Conservation (phyloP, 352 stramenopile species). For the Pythium monospermum region DNA sequence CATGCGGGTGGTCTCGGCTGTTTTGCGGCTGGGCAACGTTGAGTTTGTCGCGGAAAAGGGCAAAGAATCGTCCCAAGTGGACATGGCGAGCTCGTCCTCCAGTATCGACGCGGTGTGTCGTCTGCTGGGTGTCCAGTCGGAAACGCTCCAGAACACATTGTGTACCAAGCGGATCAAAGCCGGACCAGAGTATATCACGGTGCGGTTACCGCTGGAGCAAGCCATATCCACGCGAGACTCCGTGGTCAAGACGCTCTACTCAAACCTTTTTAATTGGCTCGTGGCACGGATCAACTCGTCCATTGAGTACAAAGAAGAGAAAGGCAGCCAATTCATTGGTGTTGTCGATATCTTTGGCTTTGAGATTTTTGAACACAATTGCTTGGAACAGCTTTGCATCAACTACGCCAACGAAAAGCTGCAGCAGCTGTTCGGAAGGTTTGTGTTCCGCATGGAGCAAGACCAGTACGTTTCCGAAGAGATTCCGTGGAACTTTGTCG, state of each 20-base stretch:
- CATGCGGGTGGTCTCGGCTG: conserved; percentile 75
- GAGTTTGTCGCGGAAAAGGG: conserved; percentile 64
- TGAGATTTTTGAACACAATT: conserved; percentile 90
- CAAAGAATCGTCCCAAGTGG: conserved; percentile 58
- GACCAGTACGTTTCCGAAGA: conserved; percentile 78
- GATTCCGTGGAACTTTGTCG: conserved; percentile 87
- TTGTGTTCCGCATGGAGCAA: conserved; percentile 86
- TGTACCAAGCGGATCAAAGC: conserved; percentile 80
- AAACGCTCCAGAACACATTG: conserved; percentile 53
- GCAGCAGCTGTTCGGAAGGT: conserved; percentile 76
- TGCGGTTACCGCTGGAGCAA: conserved; percentile 54
- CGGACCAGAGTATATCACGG: conserved; percentile 73
- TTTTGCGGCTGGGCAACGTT: conserved; percentile 88
- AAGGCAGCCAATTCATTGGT: conserved; percentile 77
- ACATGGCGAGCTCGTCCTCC: conserved; percentile 38
- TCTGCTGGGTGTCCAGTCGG: conserved; percentile 59
- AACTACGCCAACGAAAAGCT: conserved; percentile 89
- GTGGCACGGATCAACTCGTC: conserved; percentile 91
- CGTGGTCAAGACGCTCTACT: conserved; percentile 86
- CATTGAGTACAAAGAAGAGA: conserved; percentile 79
- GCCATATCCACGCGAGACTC: conserved; percentile 76
- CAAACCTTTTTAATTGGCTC: conserved; percentile 92
- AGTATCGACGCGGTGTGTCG: conserved; percentile 80
- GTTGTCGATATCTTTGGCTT: conserved; percentile 91
- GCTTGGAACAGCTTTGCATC: conserved; percentile 87